Base-by-base conservation (phyloP, 1,139 yeast species). In the Hansenula lynferdii region DNA sequence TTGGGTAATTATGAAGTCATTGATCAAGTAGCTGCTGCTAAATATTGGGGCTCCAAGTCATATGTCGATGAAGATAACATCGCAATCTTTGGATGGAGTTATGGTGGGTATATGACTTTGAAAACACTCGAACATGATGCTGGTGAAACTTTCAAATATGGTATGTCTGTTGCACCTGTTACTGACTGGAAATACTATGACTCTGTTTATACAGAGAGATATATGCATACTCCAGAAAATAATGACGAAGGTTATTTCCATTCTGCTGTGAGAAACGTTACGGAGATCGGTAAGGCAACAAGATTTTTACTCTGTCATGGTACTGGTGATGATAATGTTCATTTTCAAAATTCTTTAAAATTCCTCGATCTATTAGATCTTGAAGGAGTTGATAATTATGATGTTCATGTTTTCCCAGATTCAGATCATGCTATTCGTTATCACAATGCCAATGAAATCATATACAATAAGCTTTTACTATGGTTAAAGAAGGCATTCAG, bases 81-180 rank as follows among this genome's bases (percentile, higher is more conserved):
- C 11, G 85, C 86, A 2, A 75, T 84, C 38, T 84, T 87, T 80
- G 94, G 94, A 7, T 84, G 92, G 90, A 81, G 89, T 3, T 84
- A 83, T 54, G 94, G 94, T 42, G 94, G 92, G 0, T 84, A 75
- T 54, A 69, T 82, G 65, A 81, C 94, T 0, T 67, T 84, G 48
- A 84, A 83, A 54, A 81, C 90, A 0, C 59, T 84, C 37, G 92
- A 84, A 59, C 69, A 72, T 19, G 92, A 84, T 57, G 62, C 62
- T 9, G 75, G 79, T 14, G 69, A 73, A 26, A 68, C 72, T 34
- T 83, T 84, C 61, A 75, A 75, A 35, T 84, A 75, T 53, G 92
- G 90, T 12, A 74, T 80, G 57, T 70, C 90, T 0, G 86, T 84
- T 30, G 94, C 94, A 0, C 94, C 94, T 4, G 94, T 84, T 5